Conservation (phyloP, 768 basidiomycete species). For the Leccinum boreale region DNA sequence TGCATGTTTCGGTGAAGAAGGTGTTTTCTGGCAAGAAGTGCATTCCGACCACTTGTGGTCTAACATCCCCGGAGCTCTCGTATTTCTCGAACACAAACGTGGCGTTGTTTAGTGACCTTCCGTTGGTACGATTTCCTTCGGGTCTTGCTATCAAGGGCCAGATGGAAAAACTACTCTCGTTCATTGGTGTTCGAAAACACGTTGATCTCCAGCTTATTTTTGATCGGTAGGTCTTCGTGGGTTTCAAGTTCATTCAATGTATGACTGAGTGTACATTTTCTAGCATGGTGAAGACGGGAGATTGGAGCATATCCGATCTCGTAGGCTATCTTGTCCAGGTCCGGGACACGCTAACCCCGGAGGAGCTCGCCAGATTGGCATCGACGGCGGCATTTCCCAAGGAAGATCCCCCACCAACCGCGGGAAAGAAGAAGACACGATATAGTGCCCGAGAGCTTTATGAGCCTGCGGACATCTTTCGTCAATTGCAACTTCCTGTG, state of each 20-base stretch:
- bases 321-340: conserved; percentile 87
- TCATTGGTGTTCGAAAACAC: conserved; percentile 83
- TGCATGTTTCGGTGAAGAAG: conserved; percentile 40
- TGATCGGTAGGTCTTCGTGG: conserved; percentile 51
- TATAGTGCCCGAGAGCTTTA: conserved; percentile 75
- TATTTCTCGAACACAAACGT: conserved; percentile 87
- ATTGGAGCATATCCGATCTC: conserved; percentile 85
- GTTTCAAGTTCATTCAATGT: not conserved
- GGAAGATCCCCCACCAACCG: conserved; percentile 37
- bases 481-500: conserved; percentile 72
- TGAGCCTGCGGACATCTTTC: conserved; percentile 73
- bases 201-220: conserved; percentile 95
- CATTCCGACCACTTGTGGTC: conserved; percentile 48
- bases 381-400: conserved; percentile 74
- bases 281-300: conserved; percentile 86
- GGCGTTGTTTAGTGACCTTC: conserved; percentile 74
- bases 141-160: conserved; percentile 59
- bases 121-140: conserved; percentile 72
- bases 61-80: conserved; percentile 65
- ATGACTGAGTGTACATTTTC: not conserved
- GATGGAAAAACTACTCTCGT: conserved; percentile 67
- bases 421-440: conserved; percentile 40
- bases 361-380: conserved; percentile 54
- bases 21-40: conserved; percentile 44
- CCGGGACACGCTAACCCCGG: conserved; percentile 52